These are phyloP conservation scores for Fusarium paranaense DNA, from an alignment of 2,329 filamentous ascomycete genomes.

Conservation along the genomic window DNA sequence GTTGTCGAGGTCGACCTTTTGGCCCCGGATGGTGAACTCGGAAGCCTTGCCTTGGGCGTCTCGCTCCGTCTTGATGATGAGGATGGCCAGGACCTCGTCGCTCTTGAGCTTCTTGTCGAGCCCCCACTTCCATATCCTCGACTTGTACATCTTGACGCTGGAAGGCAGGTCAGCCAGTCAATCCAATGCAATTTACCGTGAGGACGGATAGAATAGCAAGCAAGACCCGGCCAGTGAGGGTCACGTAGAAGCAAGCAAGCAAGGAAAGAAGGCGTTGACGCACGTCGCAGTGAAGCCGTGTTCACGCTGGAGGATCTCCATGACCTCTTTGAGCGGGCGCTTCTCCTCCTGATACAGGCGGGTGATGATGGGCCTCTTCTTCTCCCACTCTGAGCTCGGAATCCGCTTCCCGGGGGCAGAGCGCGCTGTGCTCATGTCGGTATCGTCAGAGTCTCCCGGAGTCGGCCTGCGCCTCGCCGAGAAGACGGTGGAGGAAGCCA, in stretches of 20 bases:
- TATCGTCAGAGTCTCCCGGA: slow-evolving; percentile 45
- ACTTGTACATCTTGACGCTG: slow-evolving; percentile 58
- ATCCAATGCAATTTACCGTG: not conserved
- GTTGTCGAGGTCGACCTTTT: slow-evolving; percentile 53
- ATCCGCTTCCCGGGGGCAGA: slow-evolving; percentile 47
- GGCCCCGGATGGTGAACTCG: slow-evolving; percentile 53
- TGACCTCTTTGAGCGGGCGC: slow-evolving; percentile 55
- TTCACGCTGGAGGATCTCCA: slow-evolving; percentile 53
- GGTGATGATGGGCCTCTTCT: slow-evolving; percentile 52
- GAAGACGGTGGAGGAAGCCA: slow-evolving; percentile 39
- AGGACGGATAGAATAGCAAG: not conserved
- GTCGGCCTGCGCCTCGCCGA: slow-evolving; percentile 40
- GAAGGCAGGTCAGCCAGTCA: slow-evolving; percentile 1
- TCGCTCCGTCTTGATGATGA: slow-evolving; percentile 52
- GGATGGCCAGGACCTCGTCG: slow-evolving; percentile 54
- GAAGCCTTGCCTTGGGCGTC: slow-evolving; percentile 49
- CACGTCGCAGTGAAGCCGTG: slow-evolving; percentile 55
- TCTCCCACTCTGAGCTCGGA: slow-evolving; percentile 49
- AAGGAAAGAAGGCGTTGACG: slow-evolving; percentile 29
- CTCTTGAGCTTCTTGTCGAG: slow-evolving; percentile 57
- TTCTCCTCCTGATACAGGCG: slow-evolving; percentile 55
- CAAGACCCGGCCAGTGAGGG: not conserved
- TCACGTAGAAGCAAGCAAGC: not conserved
- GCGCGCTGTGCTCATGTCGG: slow-evolving; percentile 42
- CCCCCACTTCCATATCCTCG: slow-evolving; percentile 56